phyloP scores from a whole-genome alignment of 139 green algal genomes.

The Chlorella sp. region DNA sequence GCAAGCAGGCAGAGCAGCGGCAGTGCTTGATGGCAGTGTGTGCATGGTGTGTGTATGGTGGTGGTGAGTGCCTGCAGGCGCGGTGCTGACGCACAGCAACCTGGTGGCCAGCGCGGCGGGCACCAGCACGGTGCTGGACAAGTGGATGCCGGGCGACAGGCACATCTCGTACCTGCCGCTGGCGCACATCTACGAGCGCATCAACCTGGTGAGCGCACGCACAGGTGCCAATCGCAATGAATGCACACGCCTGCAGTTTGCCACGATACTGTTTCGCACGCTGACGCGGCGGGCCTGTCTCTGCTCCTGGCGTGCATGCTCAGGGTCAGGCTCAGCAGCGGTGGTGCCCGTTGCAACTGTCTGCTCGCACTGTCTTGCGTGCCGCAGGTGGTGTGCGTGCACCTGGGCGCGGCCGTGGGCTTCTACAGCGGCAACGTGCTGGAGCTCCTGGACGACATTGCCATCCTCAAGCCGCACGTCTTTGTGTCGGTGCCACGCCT shows the following conservation, averaged over 20 bases:
- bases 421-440: slow-evolving; percentile 83
- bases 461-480: slow-evolving; percentile 28
- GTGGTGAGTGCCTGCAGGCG: too few species aligned
- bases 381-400: slow-evolving; percentile 33
- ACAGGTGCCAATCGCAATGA: too few species aligned
- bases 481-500: slow-evolving; percentile 73
- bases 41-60: not conserved
- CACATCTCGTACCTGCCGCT: slow-evolving; percentile 90
- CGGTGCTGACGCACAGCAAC: slow-evolving; percentile 75
- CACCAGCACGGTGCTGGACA: slow-evolving; percentile 24
- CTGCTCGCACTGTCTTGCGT: too few species aligned
- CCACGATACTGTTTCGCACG: too few species aligned
- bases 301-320: too few species aligned
- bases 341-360: too few species aligned
- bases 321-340: too few species aligned
- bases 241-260: too few species aligned
- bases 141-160: slow-evolving; percentile 42
- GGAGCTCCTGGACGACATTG: slow-evolving; percentile 78
- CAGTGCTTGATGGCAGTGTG: not conserved
- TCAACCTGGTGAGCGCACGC: slow-evolving; percentile 65
- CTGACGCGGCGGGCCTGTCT: too few species aligned
- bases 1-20: not conserved
- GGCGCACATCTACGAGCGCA: slow-evolving; percentile 92
- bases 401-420: slow-evolving; percentile 59
- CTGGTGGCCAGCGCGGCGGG: slow-evolving; percentile 70